Percentiles rank a stretch among this genome's conserved stretches.
phyloP scores from a whole-genome alignment of 305 asterid genomes.

The Fraxinus sp. region DNA sequence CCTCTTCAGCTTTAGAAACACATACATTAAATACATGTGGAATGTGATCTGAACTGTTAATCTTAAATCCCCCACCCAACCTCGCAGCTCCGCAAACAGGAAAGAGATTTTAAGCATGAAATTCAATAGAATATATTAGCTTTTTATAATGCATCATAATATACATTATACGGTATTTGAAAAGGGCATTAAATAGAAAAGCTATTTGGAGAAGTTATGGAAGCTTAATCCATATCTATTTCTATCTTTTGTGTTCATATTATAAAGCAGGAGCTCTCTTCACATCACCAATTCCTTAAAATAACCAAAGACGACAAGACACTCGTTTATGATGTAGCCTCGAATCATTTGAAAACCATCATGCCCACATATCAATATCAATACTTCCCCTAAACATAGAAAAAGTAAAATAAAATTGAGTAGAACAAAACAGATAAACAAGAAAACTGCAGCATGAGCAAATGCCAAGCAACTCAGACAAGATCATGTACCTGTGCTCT shows the following conservation, averaged over 20 bases:
- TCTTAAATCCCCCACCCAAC: neutral
- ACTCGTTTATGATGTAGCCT: neutral
- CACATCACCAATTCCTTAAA: constrained; percentile 4
- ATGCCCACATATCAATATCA: constrained; percentile 15
- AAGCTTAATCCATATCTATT: constrained; percentile 8
- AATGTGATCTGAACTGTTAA: neutral
- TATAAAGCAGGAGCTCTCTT: constrained; percentile 10
- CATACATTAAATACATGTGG: neutral
- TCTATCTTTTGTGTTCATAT: constrained; percentile 20
- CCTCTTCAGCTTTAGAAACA: constrained; percentile 17
- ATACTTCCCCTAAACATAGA: constrained; percentile 16
- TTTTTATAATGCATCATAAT: neutral
- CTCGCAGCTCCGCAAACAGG: neutral
- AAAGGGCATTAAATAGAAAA: neutral
- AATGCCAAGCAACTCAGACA: constrained; percentile 15
- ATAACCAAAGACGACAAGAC: constrained; percentile 17
- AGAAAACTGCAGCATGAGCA: constrained; percentile 18
- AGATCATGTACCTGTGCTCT: constrained; percentile 62
- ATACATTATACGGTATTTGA: neutral
- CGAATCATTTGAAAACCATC: constrained; percentile 8
- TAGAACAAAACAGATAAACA: constrained; percentile 13
- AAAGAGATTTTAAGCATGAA: neutral
- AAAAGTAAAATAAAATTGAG: constrained; percentile 5
- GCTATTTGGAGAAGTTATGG: constrained; percentile 13
- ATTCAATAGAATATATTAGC: neutral